Evolutionary conservation across 2,329 filamentous ascomycete genomes (phyloP).

Genomic region (Epichloe sp.): DNA sequence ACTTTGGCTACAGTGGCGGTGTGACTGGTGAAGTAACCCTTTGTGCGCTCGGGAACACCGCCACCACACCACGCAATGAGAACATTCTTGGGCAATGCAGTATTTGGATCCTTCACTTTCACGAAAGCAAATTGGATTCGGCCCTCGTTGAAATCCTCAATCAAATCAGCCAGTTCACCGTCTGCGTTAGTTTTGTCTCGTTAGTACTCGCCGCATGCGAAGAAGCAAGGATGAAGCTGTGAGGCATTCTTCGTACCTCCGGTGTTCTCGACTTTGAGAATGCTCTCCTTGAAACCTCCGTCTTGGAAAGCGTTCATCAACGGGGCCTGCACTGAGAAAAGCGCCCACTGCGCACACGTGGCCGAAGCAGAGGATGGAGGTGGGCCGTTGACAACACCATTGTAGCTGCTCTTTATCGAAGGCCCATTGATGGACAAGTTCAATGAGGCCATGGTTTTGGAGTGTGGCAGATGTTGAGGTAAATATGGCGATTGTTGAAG

Average conservation of each 20-base stretch:
- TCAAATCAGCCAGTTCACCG: slow-evolving; percentile 76
- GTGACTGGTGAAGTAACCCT: slow-evolving; percentile 97
- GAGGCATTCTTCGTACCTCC: slow-evolving; percentile 45
- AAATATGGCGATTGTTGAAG: neutral
- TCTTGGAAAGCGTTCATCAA: slow-evolving; percentile 90
- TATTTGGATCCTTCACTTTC: slow-evolving; percentile 93
- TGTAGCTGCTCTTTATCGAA: slow-evolving; percentile 73
- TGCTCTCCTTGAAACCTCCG: slow-evolving; percentile 73
- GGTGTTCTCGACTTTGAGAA: slow-evolving; percentile 85
- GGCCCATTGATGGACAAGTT: slow-evolving; percentile 69
- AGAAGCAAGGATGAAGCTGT: neutral
- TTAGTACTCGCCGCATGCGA: slow-evolving; percentile 8
- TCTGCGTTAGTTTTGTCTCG: slow-evolving; percentile 38
- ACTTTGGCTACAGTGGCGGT: slow-evolving; percentile 79
- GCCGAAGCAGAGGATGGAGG: slow-evolving; percentile 49
- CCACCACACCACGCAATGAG: slow-evolving; percentile 96
- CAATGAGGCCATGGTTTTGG: slow-evolving; percentile 55
- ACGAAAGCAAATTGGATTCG: slow-evolving; percentile 94
- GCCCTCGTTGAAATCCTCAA: slow-evolving; percentile 95
- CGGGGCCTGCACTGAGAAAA: slow-evolving; percentile 87
- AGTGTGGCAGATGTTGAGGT: neutral
- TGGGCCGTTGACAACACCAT: slow-evolving; percentile 41
- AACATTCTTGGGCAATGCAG: slow-evolving; percentile 75
- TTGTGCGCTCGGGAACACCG: slow-evolving; percentile 94
- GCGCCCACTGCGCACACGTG: slow-evolving; percentile 82